These are phyloP conservation scores for Trichomonascus vanleenenianus DNA, from an alignment of 805 yeast genomes.

Conservation along the genomic window DNA sequence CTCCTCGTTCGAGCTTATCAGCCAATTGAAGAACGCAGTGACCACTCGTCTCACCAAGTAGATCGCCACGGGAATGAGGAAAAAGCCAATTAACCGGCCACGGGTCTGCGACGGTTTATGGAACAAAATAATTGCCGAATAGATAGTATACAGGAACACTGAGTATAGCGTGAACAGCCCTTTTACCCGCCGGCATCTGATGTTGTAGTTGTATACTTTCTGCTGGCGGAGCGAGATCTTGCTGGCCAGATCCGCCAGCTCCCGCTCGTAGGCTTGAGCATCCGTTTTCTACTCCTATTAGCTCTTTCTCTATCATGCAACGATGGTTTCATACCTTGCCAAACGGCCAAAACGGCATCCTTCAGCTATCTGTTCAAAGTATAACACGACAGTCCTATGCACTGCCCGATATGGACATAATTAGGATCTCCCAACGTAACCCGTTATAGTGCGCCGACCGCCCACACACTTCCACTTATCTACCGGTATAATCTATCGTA, in stretches of 20 bases:
- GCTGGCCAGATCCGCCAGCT: slow-evolving; percentile 25
- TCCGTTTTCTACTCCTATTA: neutral
- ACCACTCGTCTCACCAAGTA: slow-evolving; percentile 13
- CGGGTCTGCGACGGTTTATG: slow-evolving; percentile 5
- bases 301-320: no score
- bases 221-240: slow-evolving; percentile 21
- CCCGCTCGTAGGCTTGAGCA: slow-evolving; percentile 27
- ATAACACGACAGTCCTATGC: no score
- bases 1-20: slow-evolving; percentile 19
- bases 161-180: slow-evolving; percentile 28
- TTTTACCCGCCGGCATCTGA: slow-evolving; percentile 22
- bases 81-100: slow-evolving; percentile 5
- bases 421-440: no score
- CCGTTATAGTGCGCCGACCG: no score
- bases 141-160: slow-evolving; percentile 21
- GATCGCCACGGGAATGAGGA: slow-evolving; percentile 15
- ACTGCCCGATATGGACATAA: no score
- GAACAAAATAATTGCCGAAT: slow-evolving; percentile 15
- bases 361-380: no score
- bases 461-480: no score
- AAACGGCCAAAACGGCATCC: neutral
- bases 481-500: no score
- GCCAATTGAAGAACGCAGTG: slow-evolving; percentile 16
- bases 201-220: slow-evolving; percentile 14
- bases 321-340: neutral